These are phyloP conservation scores for Aspergillus hortae DNA, from an alignment of 2,329 filamentous ascomycete species.

Conservation along the genomic window DNA sequence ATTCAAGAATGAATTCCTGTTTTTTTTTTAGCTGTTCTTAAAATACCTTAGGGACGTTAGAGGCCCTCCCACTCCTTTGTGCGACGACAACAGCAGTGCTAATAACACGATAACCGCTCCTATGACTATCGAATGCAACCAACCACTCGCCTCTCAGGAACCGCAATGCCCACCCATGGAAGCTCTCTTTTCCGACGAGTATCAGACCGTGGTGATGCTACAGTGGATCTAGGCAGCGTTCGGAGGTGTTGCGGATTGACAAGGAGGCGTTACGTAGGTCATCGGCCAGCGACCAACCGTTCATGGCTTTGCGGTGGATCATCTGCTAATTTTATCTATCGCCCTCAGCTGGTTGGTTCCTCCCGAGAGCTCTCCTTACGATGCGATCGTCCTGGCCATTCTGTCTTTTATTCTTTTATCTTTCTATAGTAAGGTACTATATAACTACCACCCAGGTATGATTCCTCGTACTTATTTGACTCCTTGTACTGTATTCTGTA, in stretches of 20 bases:
- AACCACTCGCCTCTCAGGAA: too few relatives aligned
- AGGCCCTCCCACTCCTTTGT: too few relatives aligned
- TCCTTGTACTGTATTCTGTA: background rate
- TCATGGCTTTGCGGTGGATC: slow-evolving; percentile 14
- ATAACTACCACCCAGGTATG: too few relatives aligned
- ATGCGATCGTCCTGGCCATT: background rate
- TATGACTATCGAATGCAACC: background rate
- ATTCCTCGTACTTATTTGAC: too few relatives aligned
- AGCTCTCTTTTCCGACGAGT: background rate
- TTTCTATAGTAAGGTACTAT: too few relatives aligned
- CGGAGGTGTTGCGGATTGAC: slow-evolving; percentile 15
- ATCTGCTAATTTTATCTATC: slow-evolving; percentile 14
- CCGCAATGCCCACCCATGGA: too few relatives aligned
- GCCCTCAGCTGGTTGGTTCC: background rate
- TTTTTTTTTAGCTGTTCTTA: background rate
- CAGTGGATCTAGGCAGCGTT: slow-evolving; percentile 8
- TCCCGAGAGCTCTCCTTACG: background rate
- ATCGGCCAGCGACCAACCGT: slow-evolving; percentile 13
- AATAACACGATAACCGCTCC: too few relatives aligned
- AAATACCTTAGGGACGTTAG: too few relatives aligned
- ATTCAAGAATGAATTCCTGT: background rate
- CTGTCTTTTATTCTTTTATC: too few relatives aligned
- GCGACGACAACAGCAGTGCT: too few relatives aligned
- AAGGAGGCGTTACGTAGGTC: slow-evolving; percentile 17
- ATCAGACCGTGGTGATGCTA: background rate